phyloP scores from a whole-genome alignment of 139 green algal genomes.

The Chlorella vulgaris region DNA sequence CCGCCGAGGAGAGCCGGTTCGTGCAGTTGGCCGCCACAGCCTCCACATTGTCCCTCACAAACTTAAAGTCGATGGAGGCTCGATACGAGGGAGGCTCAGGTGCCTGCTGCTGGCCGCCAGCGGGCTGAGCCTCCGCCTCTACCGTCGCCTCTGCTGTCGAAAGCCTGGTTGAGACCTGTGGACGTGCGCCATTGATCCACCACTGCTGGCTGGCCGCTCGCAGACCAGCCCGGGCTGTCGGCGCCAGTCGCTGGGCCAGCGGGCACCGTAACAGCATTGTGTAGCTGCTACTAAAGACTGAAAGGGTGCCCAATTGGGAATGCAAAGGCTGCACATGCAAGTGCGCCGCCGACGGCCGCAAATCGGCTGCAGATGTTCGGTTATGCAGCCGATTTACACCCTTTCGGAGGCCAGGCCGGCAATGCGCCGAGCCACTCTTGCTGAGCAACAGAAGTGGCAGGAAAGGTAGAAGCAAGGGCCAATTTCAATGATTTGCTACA shows the following conservation, averaged over 20 bases:
- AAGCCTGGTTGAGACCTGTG: no score
- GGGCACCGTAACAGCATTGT: constrained; percentile 6
- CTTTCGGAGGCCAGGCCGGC: no score
- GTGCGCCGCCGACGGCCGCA: no score
- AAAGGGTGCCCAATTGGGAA: background rate
- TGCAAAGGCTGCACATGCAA: no score
- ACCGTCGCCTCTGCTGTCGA: constrained; percentile 6
- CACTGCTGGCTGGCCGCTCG: background rate
- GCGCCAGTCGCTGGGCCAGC: background rate
- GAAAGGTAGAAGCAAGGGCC: no score
- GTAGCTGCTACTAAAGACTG: background rate
- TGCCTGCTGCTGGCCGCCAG: constrained; percentile 16
- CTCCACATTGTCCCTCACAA: constrained; percentile 66
- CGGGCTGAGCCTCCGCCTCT: background rate
- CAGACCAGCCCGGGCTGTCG: background rate
- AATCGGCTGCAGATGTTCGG: no score
- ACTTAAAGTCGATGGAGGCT: constrained; percentile 89
- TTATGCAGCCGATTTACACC: no score
- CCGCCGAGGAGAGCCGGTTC: constrained; percentile 66
- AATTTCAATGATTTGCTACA: constrained; percentile 71
- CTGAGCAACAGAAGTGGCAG: no score
- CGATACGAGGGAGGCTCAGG: constrained; percentile 57
- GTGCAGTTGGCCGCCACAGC: constrained; percentile 72
- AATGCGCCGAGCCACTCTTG: no score
- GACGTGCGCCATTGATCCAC: no score